Base-by-base conservation (phyloP, 2,329 filamentous ascomycete genomes). In the Pleomassaria siparia region DNA sequence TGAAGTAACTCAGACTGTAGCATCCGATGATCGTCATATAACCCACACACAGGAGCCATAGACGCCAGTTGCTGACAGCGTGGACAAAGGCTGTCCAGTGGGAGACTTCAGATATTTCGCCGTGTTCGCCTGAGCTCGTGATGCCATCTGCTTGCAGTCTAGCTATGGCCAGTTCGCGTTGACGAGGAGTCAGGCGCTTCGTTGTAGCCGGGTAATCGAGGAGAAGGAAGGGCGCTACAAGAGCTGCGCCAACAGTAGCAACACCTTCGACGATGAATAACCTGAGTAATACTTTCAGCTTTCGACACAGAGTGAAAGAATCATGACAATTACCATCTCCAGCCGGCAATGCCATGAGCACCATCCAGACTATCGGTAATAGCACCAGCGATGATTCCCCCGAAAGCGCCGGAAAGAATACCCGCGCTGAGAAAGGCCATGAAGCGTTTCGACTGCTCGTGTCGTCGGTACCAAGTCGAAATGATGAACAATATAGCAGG, bases 171-270 rank as follows among this genome's bases (percentile, higher is more conserved):
- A 62, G 42, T 37, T 76, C 67, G n/a, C 71, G 71, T 57, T 80
- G 74, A 3, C 72, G 67, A 0, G 62, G 60, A 2, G 55, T 73
- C 10, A 79, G 62, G 70, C 75, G 76, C 26, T 62, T 60, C 0
- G 74, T 75, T 2, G 67, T 68, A 2, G 69, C 57, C 11, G 60
- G 59, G 39, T 58, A 63, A 26, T 63, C 59, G 36, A 61, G 52
- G 13, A 61, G 54, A 18, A 59, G 51, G 41, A 63, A 63, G 1
- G 54, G 58, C 4, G 59, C 54, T n/a, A 58, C 53, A 11, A 60
- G 41, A 10, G 58, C 58, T 16, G 47, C 53, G 22, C 43, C 54
- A 9, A 62, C 46, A 13, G 58, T 62, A 15, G 59, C 53, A 3
- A 57, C 51, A n/a, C 59, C 59, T 43, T 62, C 58, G 9, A 60